Conservation (phyloP, 768 basidiomycete genomes). For the Sutorius australiensis region DNA sequence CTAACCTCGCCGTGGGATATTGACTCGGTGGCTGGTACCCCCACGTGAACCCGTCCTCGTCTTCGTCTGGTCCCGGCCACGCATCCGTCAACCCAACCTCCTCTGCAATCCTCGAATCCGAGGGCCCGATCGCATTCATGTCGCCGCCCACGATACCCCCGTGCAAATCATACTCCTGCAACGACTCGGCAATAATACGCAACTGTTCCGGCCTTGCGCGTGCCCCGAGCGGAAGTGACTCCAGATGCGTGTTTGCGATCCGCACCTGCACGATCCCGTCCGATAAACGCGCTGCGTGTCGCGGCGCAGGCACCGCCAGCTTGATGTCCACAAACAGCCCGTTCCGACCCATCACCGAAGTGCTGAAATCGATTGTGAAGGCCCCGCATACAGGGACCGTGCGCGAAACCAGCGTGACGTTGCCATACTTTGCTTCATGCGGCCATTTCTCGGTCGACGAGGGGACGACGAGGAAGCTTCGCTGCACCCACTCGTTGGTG, state of each 20-base stretch:
- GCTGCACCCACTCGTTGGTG: slow-evolving; percentile 58
- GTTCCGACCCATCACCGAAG: slow-evolving; percentile 48
- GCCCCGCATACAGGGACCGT: slow-evolving; percentile 47
- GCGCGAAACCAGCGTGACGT: slow-evolving; percentile 63
- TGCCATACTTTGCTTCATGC: slow-evolving; percentile 49
- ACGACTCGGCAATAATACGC: slow-evolving; percentile 44
- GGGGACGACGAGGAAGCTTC: slow-evolving; percentile 57
- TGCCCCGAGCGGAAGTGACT: slow-evolving; percentile 52
- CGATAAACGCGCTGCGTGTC: slow-evolving; percentile 27
- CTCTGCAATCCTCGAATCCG: slow-evolving; percentile 41
- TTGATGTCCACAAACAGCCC: slow-evolving; percentile 58
- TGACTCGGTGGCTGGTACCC: slow-evolving; percentile 53
- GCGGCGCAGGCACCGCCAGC: slow-evolving; percentile 36
- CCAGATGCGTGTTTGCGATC: slow-evolving; percentile 72
- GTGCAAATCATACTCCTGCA: slow-evolving; percentile 44
- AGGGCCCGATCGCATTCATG: slow-evolving; percentile 60
- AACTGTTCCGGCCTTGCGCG: slow-evolving; percentile 49
- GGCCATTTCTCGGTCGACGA: slow-evolving; percentile 55
- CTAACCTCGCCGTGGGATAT: slow-evolving; percentile 54
- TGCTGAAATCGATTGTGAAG: slow-evolving; percentile 50
- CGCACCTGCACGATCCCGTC: slow-evolving; percentile 48
- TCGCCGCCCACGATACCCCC: slow-evolving; percentile 69
- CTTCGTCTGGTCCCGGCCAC: slow-evolving; percentile 46
- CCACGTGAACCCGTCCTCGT: slow-evolving; percentile 59
- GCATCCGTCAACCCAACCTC: slow-evolving; percentile 55